Percentiles rank a stretch among this genome's conserved stretches.
These are phyloP conservation scores for Garcia nutans DNA, from an alignment of 345 rosid genomes.

Conservation along the genomic window DNA sequence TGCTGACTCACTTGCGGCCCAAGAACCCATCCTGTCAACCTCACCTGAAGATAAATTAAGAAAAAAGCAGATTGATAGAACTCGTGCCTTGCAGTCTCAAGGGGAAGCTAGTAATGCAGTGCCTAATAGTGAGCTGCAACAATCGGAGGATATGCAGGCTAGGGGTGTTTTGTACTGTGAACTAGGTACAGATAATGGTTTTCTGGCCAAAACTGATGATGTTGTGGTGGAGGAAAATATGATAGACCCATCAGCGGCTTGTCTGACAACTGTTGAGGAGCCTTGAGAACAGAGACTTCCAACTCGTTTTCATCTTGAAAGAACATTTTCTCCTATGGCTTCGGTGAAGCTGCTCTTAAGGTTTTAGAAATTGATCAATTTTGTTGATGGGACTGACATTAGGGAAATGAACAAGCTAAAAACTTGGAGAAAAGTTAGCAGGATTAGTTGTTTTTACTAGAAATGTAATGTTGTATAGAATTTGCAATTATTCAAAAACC, in stretches of 20 bases:
- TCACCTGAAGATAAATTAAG: conserved; percentile 19
- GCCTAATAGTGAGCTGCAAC: conserved; percentile 18
- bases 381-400: conserved; percentile 6
- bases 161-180: conserved; percentile 42
- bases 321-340: neutral
- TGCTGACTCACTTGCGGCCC: conserved; percentile 21
- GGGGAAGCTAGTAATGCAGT: conserved; percentile 22
- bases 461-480: neutral
- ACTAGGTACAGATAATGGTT: conserved; percentile 33
- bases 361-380: neutral
- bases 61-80: conserved; percentile 18
- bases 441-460: neutral
- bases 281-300: neutral
- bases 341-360: neutral
- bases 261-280: conserved; percentile 9
- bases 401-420: neutral
- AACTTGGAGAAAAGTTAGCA: neutral
- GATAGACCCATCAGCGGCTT: conserved; percentile 7
- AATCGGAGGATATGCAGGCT: conserved; percentile 33
- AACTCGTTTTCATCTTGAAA: neutral
- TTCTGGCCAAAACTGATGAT: conserved; percentile 35
- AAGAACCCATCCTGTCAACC: conserved; percentile 17
- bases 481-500: neutral
- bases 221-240: conserved; percentile 16
- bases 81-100: conserved; percentile 15